phyloP scores from a whole-genome alignment of 805 yeast species.

The Sugiyamaella floridensis region DNA sequence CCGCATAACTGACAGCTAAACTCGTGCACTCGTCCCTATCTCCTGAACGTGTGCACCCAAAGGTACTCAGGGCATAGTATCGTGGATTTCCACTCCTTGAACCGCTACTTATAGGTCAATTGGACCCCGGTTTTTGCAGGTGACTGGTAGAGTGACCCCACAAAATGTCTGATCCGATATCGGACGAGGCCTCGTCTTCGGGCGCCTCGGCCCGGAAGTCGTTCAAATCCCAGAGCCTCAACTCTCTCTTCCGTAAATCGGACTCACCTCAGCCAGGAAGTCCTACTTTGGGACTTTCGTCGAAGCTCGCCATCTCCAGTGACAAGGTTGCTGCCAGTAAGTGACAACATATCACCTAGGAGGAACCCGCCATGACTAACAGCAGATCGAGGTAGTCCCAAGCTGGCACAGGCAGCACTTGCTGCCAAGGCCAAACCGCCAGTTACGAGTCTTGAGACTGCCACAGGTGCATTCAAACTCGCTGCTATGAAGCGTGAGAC shows the following conservation, averaged over 20 bases:
- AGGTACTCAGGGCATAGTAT: no score
- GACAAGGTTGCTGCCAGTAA: constrained; percentile 12
- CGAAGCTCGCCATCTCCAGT: constrained; percentile 3
- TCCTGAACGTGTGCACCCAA: neutral
- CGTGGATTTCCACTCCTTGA: neutral
- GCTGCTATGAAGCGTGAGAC: constrained; percentile 19
- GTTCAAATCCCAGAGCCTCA: constrained; percentile 34
- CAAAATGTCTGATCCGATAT: neutral
- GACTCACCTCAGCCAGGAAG: constrained; percentile 8
- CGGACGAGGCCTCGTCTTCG: neutral
- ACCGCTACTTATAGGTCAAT: neutral
- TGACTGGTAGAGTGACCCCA: no score
- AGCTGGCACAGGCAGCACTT: constrained; percentile 7
- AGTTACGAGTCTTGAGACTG: constrained; percentile 18
- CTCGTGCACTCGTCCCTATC: neutral
- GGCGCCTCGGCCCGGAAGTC: constrained; percentile 20
- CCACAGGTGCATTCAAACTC: constrained; percentile 25
- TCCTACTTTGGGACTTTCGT: constrained; percentile 1
- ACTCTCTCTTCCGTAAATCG: constrained; percentile 25
- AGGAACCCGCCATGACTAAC: neutral
- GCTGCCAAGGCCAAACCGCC: constrained; percentile 3
- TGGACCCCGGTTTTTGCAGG: neutral
- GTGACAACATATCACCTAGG: neutral
- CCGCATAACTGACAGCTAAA: neutral
- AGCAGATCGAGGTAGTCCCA: constrained; percentile 7